phyloP scores from a whole-genome alignment of 75 land plant genomes.

The Cupressus sempervirens region DNA sequence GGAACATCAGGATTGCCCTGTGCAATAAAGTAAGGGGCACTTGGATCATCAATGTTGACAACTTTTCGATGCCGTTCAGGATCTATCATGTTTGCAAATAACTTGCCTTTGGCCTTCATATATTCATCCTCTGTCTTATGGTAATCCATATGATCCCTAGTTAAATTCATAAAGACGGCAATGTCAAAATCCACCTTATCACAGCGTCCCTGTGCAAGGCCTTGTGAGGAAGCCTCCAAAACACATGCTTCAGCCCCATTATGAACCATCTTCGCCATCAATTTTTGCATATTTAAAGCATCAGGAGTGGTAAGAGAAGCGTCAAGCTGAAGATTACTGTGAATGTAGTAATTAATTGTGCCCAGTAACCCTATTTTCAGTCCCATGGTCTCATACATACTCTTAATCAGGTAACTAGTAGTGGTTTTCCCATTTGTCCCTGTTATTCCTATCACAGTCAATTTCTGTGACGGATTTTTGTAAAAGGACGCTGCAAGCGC shows the following conservation, averaged over 20 bases:
- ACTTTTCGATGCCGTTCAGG: constrained; percentile 73
- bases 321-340: constrained; percentile 60
- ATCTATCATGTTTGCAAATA: constrained; percentile 71
- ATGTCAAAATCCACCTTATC: constrained; percentile 88
- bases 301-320: constrained; percentile 47
- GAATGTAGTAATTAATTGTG: constrained; percentile 50
- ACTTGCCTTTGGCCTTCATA: constrained; percentile 41
- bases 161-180: constrained; percentile 76
- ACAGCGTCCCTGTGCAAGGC: constrained; percentile 51
- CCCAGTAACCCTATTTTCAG: constrained; percentile 67
- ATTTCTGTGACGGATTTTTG: constrained; percentile 50
- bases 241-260: constrained; percentile 89
- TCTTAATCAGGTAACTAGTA: constrained; percentile 59
- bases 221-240: constrained; percentile 84
- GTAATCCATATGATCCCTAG: constrained; percentile 47
- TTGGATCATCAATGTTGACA: constrained; percentile 77
- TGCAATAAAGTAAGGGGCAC: constrained; percentile 53
- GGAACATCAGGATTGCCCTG: constrained; percentile 82
- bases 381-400: constrained; percentile 74
- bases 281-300: constrained; percentile 57
- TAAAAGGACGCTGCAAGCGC: constrained; percentile 66
- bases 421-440: constrained; percentile 87
- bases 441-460: constrained; percentile 72
- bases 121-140: constrained; percentile 58
- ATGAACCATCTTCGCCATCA: constrained; percentile 81